These are phyloP conservation scores for Balansia obtecta DNA, from an alignment of 2,329 filamentous ascomycete species.

Conservation along the genomic window DNA sequence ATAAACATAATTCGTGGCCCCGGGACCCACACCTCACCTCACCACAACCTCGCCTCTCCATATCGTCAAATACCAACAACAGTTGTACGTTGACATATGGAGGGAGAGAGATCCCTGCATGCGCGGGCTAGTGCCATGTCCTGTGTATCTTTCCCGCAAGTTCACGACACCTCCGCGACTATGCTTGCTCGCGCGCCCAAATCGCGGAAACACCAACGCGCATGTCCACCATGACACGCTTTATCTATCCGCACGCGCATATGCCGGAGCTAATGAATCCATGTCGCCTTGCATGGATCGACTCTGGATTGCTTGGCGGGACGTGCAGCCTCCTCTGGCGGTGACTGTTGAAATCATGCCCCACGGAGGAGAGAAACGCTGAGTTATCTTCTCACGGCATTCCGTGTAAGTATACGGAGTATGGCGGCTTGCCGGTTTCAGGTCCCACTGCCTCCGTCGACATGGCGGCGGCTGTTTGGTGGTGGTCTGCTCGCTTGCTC, in stretches of 20 bases:
- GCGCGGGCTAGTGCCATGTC: not conserved
- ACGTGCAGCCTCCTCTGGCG: not conserved
- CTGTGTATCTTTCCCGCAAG: not conserved
- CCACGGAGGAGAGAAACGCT: not conserved
- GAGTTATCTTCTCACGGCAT: not conserved
- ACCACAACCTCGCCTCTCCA: not conserved
- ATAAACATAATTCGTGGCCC: not conserved
- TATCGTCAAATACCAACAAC: not conserved
- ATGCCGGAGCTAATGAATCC: not conserved
- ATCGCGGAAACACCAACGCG: slow-evolving; percentile 1
- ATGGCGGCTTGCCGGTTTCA: slow-evolving; percentile 6
- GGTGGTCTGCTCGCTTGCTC: not conserved
- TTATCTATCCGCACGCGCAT: not conserved
- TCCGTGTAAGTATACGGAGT: not conserved
- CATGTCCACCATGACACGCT: not conserved
- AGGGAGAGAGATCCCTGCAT: not conserved
- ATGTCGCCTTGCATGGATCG: slow-evolving; percentile 1
- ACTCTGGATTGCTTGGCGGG: not conserved
- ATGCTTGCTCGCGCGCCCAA: not conserved
- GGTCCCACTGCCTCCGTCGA: not conserved
- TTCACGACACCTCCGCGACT: not conserved
- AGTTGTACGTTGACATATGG: not conserved
- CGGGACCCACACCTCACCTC: not conserved
- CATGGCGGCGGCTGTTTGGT: slow-evolving; percentile 2
- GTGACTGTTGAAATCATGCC: not conserved